Evolutionary conservation across 2,329 filamentous ascomycete genomes (phyloP), one percentile per base, ranked within the genome.

Genomic region (Xylaria sp.): DNA sequence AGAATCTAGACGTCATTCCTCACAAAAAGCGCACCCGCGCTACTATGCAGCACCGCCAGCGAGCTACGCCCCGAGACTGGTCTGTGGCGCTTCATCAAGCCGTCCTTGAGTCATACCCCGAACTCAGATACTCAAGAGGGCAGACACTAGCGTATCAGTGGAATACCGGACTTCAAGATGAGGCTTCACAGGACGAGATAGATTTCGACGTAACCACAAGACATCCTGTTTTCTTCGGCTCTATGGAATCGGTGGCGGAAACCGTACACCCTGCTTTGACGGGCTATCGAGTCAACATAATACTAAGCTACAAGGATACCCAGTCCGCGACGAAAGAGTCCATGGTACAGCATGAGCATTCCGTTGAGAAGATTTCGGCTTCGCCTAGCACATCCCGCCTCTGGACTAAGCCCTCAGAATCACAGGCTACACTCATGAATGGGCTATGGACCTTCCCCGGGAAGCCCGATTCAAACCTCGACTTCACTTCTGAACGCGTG

Each of bases 21-120:
- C 68, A 32, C 39, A 68, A 65, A 61, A 73, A 73, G 58, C 64
- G 68, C 17, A 59, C 61, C 3, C 63, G 67, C 42, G 55, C 50
- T 24, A 58, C 76, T 70, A 27, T 71, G 63, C 69, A 75, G 56
- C 67, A 77, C 71, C 61, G 76, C 65, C 32, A 74, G 69, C 68
- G 76, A 0, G 74, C 14, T 60, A 78, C 61, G 39, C 60, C 76
- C 69, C 58, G 73, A 39, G 66, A 75, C 24, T 76, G 75, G 75
- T 72, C 75, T 4, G 57, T 75, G 19, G 83, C 83, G 3, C 78
- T 85, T 1, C 69, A 76, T 3, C 69, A 78, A 58, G 80, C 82
- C 19, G 69, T 81, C 27, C 67, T 73, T 4, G 75, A 77, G 47
- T 80, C 80, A 45, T 73, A 75, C 21, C 78, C 75, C 47, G 63